Percentiles rank a stretch among this genome's conserved stretches.
Evolutionary conservation across 179 eudicot genomes (phyloP).

Genomic region (Beta macrorhiza): DNA sequence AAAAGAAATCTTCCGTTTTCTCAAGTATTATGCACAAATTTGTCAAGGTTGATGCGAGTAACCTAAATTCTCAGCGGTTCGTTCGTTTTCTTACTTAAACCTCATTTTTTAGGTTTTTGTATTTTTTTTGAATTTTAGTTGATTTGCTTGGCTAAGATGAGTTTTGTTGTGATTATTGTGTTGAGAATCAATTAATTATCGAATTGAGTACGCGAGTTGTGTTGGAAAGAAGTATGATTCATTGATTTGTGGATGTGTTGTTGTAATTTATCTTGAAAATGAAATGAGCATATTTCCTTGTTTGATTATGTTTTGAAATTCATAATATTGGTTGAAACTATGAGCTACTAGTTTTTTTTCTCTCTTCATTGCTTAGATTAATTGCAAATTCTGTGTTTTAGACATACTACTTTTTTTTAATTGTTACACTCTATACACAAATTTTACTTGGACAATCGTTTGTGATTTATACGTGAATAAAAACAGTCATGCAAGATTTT

Average conservation of each 20-base stretch:
- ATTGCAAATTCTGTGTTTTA: background rate
- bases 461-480: too few species aligned
- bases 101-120: conserved; percentile 19
- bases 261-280: background rate
- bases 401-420: background rate
- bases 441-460: too few species aligned
- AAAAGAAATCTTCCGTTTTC: conserved; percentile 43
- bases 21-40: conserved; percentile 76
- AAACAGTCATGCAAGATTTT: too few species aligned
- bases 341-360: background rate
- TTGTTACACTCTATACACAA: too few species aligned
- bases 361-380: background rate
- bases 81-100: background rate
- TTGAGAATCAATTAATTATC: too few species aligned
- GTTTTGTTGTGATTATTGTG: background rate
- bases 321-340: background rate
- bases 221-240: background rate
- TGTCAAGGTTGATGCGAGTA: conserved; percentile 35
- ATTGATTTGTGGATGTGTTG: background rate
- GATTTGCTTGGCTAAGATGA: background rate
- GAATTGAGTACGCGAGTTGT: too few species aligned
- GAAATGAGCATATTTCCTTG: too few species aligned
- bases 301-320: background rate
- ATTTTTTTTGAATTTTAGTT: background rate
- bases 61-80: conserved; percentile 34